phyloP scores from a whole-genome alignment of 1,139 yeast genomes.

The Kodamaea alishanica region DNA sequence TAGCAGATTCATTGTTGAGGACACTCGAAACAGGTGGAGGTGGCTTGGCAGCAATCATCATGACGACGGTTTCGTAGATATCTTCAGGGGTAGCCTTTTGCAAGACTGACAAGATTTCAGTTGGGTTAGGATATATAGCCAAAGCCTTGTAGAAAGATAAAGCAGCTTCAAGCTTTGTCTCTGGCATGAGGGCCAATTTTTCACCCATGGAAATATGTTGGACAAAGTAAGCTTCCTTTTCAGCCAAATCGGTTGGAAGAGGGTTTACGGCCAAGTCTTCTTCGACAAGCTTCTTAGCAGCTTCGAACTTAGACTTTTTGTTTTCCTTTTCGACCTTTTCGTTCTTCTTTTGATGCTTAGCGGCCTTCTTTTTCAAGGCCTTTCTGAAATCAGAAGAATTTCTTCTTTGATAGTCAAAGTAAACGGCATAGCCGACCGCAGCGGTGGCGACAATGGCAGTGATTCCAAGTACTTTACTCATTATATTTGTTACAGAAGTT shows the following conservation, averaged over 20 bases:
- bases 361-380: constrained; percentile 59
- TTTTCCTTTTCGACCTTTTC: constrained; percentile 56
- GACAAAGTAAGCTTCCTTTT: constrained; percentile 76
- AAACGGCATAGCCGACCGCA: constrained; percentile 70
- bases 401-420: constrained; percentile 92
- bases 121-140: constrained; percentile 90
- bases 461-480: constrained; percentile 45
- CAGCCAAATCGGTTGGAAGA: constrained; percentile 65
- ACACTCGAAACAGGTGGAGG: constrained; percentile 77
- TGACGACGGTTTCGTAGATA: constrained; percentile 75
- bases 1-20: constrained; percentile 34
- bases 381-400: constrained; percentile 77
- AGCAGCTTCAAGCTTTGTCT: constrained; percentile 73
- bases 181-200: constrained; percentile 55
- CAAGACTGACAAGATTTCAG: constrained; percentile 82
- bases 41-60: constrained; percentile 87
- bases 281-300: constrained; percentile 58
- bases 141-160: constrained; percentile 92
- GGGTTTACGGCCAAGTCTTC: constrained; percentile 68
- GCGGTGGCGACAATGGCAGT: constrained; percentile 52
- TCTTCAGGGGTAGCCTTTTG: constrained; percentile 83
- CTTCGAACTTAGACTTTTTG: constrained; percentile 57
- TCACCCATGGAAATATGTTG: constrained; percentile 84
- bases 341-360: constrained; percentile 55
- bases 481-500: constrained; percentile 10